Evolutionary conservation across 148 eudicot species (phyloP), one percentile per base, ranked within the genome.

Genomic region (Arctostaphylos glauca): DNA sequence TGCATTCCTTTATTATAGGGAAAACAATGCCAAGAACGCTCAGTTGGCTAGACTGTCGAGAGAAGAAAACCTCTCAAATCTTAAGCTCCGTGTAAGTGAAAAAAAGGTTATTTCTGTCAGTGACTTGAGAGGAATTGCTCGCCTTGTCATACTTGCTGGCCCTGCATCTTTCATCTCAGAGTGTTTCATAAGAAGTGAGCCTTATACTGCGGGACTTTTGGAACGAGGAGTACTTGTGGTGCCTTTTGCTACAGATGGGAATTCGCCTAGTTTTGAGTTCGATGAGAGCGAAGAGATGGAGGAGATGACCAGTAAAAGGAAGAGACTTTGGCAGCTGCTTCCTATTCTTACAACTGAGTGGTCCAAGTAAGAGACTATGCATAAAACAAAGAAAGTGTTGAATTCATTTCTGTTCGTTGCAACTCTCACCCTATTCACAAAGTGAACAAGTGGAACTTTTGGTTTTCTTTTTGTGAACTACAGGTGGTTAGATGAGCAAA

Each of bases 401-500:
- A 46, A 3, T 78, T 50, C 38, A 16, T 66, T 53, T 48, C 3
- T n/a, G 77, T 62, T 15, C 74, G 46, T 81, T 16, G 44, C 75
- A 12, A 3, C 76, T 53, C 21, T 58, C 47, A 53, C 46, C 46
- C 16, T 53, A 48, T 54, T 41, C 13, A 25, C 44, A 48, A 43
- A 41, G 31, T 54, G n/a, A 55, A 10, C 21, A 23, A 54, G 19
- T n/a, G 44, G 49, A 53, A 16, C 31, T 85, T 73, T 13, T 49
- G 21, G 44, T 23, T 81, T 80, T 67, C 72, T 60, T 67, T 0
- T 83, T 9, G 66, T 53, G 23, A 43, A 64, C 68, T 66, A 64
- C 89, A 93, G 99, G 90, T 96, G 99, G 99, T 56, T 96, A 79
- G 89, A 96, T 89, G 99, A 91, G 54, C 99, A 96, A 86, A 96